Evolutionary conservation across 495 filamentous ascomycete species (phyloP).

Genomic region (Daldinia childiae): DNA sequence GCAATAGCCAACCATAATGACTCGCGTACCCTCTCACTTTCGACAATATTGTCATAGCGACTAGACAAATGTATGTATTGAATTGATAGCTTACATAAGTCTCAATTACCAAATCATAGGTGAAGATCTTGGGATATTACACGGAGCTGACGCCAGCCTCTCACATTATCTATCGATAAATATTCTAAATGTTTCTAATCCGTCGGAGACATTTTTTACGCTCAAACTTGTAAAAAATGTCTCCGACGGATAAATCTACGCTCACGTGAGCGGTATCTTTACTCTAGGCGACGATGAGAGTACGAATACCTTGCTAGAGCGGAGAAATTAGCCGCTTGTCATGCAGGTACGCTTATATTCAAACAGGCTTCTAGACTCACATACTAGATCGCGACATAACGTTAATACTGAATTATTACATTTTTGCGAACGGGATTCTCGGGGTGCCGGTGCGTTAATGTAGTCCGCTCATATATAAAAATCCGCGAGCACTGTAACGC

Average conservation of each 20-base stretch:
- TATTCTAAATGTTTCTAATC: background rate
- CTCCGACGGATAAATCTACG: constrained; percentile 1
- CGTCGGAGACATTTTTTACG: too few relatives aligned
- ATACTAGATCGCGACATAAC: background rate
- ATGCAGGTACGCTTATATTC: background rate
- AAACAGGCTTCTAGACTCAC: background rate
- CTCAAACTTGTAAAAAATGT: too few relatives aligned
- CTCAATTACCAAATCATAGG: background rate
- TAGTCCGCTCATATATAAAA: background rate
- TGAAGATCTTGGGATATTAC: background rate
- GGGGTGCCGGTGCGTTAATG: background rate
- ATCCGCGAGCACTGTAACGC: background rate
- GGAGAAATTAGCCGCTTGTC: background rate
- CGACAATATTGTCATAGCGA: background rate
- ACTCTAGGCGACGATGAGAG: background rate
- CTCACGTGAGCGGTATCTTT: background rate
- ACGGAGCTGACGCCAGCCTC: background rate
- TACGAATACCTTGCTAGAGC: background rate
- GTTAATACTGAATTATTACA: too few relatives aligned
- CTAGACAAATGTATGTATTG: background rate
- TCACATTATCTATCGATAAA: background rate
- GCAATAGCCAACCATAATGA: background rate
- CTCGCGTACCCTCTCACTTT: background rate
- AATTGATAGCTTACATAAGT: background rate
- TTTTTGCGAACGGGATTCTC: too few relatives aligned